These are phyloP conservation scores for Marchantia paleacea DNA, from an alignment of 225 moss, liverwort and hornwort species.

Conservation along the genomic window DNA sequence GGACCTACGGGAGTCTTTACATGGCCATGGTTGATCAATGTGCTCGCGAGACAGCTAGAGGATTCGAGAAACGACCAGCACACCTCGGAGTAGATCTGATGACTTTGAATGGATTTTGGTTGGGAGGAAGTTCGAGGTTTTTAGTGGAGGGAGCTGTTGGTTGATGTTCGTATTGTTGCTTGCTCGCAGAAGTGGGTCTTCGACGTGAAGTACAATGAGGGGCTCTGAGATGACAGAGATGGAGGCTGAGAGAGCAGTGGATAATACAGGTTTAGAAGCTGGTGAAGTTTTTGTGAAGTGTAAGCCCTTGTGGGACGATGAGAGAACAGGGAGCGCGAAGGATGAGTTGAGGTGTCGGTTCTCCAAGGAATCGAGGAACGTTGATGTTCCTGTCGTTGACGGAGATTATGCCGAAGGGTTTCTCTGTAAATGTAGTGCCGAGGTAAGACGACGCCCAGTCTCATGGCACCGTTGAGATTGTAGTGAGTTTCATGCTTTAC, in stretches of 20 bases:
- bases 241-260: background rate
- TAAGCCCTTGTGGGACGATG: constrained; percentile 25
- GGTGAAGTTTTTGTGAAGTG: constrained; percentile 21
- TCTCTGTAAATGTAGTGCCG: constrained; percentile 16
- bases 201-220: background rate
- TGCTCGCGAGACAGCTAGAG: no score
- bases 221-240: background rate
- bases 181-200: background rate
- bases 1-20: no score
- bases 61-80: no score
- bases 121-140: no score
- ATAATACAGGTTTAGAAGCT: background rate
- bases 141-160: no score
- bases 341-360: constrained; percentile 33
- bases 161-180: background rate
- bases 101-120: no score
- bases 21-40: no score
- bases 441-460: no score
- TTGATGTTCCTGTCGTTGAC: constrained; percentile 29
- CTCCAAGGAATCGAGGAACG: constrained; percentile 2
- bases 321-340: background rate
- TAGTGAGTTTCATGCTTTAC: no score
- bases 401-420: constrained; percentile 6
- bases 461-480: no score
- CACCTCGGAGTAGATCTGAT: no score